Conservation (phyloP, 192 early-diverging fungal species). For the Chytriomyces confervae region DNA sequence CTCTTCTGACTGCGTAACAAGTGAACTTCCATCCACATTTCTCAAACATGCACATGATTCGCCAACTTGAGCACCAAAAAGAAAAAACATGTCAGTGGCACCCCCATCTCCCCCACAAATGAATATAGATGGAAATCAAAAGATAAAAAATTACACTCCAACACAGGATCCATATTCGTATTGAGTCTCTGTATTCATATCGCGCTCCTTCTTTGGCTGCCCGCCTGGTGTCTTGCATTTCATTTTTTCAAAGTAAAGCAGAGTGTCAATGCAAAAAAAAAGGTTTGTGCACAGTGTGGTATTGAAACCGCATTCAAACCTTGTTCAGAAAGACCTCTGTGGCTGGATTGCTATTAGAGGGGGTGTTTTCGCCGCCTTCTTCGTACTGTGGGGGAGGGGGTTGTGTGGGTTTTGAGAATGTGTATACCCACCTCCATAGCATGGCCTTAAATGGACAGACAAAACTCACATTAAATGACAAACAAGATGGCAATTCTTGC, state of each 20-base stretch:
- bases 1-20: conserved; percentile 58
- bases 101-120: background rate
- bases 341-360: conserved; percentile 47
- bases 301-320: background rate
- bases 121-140: no score
- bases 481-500: conserved; percentile 56
- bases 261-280: background rate
- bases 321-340: conserved; percentile 62
- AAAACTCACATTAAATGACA: conserved; percentile 50
- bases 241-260: conserved; percentile 2
- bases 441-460: background rate
- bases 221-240: background rate
- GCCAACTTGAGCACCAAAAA: conserved; percentile 24
- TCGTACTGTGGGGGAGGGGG: conserved; percentile 22
- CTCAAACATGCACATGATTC: conserved; percentile 51
- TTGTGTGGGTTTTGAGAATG: background rate
- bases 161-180: conserved; percentile 62
- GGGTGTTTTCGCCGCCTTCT: conserved; percentile 62
- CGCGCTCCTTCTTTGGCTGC: conserved; percentile 23
- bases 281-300: conserved; percentile 1
- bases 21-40: conserved; percentile 47
- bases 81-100: background rate
- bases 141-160: conserved; percentile 33
- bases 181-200: conserved; percentile 58
- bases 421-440: no score